Percentiles rank a stretch among this genome's conserved stretches.
phyloP scores from a whole-genome alignment of 2,329 filamentous ascomycete species.

The Lithohypha guttulata region DNA sequence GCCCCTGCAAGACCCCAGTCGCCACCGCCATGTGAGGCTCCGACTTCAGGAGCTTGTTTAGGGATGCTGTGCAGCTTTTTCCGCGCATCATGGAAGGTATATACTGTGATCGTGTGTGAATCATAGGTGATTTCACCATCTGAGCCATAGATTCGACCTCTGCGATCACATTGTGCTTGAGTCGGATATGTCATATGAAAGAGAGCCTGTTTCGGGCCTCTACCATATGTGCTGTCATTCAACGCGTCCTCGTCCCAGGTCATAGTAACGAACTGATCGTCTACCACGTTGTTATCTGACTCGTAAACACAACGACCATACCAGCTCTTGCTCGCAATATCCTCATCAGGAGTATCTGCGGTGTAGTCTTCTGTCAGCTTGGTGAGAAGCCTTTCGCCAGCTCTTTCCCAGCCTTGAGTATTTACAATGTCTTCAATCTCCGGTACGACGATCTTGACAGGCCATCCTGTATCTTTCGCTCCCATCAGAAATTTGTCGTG shows the following conservation, averaged over 20 bases:
- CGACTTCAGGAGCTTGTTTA: constrained; percentile 46
- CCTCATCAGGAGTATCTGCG: constrained; percentile 41
- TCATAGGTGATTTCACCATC: constrained; percentile 80
- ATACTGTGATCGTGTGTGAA: constrained; percentile 61
- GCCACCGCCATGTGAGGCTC: constrained; percentile 57
- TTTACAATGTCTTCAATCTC: constrained; percentile 71
- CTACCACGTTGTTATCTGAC: constrained; percentile 82
- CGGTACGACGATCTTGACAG: constrained; percentile 76
- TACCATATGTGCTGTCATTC: constrained; percentile 24
- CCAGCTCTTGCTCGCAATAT: constrained; percentile 49
- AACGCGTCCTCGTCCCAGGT: constrained; percentile 64
- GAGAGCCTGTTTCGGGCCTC: constrained; percentile 69
- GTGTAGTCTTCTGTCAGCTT: constrained; percentile 46
- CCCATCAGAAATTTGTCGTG: constrained; percentile 55
- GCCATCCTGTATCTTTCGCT: constrained; percentile 61
- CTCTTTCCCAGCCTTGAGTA: constrained; percentile 37
- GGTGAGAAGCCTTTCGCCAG: constrained; percentile 40
- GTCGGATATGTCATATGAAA: constrained; percentile 95
- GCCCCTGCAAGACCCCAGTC: constrained; percentile 70
- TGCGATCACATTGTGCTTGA: constrained; percentile 72
- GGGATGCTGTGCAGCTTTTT: constrained; percentile 49
- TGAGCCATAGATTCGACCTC: constrained; percentile 76
- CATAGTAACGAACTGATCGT: constrained; percentile 83
- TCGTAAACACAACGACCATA: constrained; percentile 96
- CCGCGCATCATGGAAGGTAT: constrained; percentile 55